Base-by-base conservation (phyloP, 768 basidiomycete species). In the Lactarius vividus region DNA sequence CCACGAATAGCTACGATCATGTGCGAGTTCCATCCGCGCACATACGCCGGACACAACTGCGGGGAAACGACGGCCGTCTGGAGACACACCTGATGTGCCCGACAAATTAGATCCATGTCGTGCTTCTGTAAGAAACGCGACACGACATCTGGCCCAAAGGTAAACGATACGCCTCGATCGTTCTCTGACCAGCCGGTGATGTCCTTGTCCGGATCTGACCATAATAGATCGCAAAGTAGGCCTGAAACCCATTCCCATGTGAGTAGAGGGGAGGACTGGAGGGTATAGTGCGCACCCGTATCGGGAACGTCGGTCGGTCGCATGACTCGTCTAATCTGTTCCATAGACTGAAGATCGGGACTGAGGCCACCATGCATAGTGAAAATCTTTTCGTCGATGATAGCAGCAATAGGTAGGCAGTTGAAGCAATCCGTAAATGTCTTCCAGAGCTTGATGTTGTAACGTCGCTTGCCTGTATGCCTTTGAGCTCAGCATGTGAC, bases 371-470 rank as follows among this genome's bases (percentile, higher is more conserved):
- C 96, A 74, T 98, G 96, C 96, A 98, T 98, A 59, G 95, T 97
- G 79, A 99, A 98, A 76, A 99, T 99, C 82, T 98, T 99, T 80
- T 98, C 96, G 80, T 98, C 96, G 77, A 99, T 98, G 79, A 99
- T 98, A 72, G 96, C 96, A 57, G 96, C 96, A 77, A 99, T 98
- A 42, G 96, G 96, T 71, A 98, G 82, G 77, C 96, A 98, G 82
- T 99, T 99, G 85, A 99, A 99, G 81, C 96, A 98, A 77, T 99
- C 96, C 66, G 96, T 99, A 79, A 99, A 99, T 40, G 96, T 99
- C 85, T 99, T 99, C 96, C 96, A 99, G 75, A 98, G 84, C 79
- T 99, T 99, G 85, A 99, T 99, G 83, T 98, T 99, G 85, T 98
- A 98, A 75, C 96, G 88, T 77, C 96, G 94, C 84, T 99, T 99